phyloP scores from a whole-genome alignment of 2,329 filamentous ascomycete genomes.

The Purpureocillium lavendulum region DNA sequence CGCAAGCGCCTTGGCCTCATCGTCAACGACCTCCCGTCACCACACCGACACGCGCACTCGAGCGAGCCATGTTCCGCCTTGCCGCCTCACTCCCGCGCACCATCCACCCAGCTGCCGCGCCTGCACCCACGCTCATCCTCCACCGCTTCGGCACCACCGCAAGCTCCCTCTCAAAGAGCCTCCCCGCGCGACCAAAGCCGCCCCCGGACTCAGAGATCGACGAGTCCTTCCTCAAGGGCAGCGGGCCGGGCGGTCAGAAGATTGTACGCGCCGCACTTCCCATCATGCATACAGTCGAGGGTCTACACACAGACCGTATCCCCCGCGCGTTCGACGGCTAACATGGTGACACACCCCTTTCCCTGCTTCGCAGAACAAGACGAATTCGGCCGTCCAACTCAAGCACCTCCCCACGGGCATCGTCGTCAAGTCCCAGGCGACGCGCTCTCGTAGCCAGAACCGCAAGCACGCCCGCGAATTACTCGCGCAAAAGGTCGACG shows the following conservation, averaged over 20 bases:
- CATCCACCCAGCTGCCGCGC: too few relatives aligned
- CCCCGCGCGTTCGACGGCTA: too few relatives aligned
- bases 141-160: conserved; percentile 20
- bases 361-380: conserved; percentile 79
- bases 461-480: conserved; percentile 74
- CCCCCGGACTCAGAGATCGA: conserved; percentile 73
- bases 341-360: too few relatives aligned
- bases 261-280: conserved; percentile 48
- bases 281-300: too few relatives aligned
- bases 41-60: too few relatives aligned
- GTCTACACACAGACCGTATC: too few relatives aligned
- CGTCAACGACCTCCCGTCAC: too few relatives aligned
- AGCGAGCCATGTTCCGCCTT: too few relatives aligned
- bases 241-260: conserved; percentile 89
- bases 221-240: conserved; percentile 82
- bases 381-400: conserved; percentile 86
- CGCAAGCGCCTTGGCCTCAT: too few relatives aligned
- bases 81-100: too few relatives aligned
- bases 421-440: conserved; percentile 90
- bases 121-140: too few relatives aligned
- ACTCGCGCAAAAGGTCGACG: conserved; percentile 67
- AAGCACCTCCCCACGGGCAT: conserved; percentile 85
- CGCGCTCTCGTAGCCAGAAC: conserved; percentile 79
- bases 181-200: conserved; percentile 67
- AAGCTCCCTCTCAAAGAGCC: conserved; percentile 33